phyloP scores from a whole-genome alignment of 176 grass and related monocot species.

The Oryza meridionalis region DNA sequence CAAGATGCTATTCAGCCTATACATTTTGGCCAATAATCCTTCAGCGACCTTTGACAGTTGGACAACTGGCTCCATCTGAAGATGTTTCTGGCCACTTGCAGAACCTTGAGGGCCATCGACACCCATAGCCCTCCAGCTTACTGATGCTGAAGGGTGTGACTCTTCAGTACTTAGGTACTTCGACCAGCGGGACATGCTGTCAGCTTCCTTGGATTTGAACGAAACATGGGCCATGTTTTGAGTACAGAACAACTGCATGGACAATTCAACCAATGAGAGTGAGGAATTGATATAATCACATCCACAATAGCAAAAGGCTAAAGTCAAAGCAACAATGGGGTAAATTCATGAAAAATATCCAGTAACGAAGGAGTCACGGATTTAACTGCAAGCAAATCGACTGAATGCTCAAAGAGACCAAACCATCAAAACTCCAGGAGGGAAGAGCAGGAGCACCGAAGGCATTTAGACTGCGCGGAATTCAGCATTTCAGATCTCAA shows the following conservation, averaged over 20 bases:
- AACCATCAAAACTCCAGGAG: not conserved
- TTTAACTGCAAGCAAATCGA: not conserved
- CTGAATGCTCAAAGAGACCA: not conserved
- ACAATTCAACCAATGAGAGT: not conserved
- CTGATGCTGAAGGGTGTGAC: slow-evolving; percentile 56
- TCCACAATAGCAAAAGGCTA: not conserved
- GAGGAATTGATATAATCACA: not conserved
- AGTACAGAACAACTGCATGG: slow-evolving; percentile 33
- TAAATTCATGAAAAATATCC: not conserved
- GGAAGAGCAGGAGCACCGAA: not conserved
- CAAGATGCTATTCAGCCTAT: slow-evolving; percentile 66
- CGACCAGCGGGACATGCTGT: slow-evolving; percentile 72
- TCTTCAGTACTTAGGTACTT: slow-evolving; percentile 79
- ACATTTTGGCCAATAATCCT: slow-evolving; percentile 90
- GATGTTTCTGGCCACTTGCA: slow-evolving; percentile 47
- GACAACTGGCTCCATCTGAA: slow-evolving; percentile 89
- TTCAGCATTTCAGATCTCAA: not conserved
- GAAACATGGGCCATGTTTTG: slow-evolving; percentile 65
- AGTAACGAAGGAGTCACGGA: not conserved
- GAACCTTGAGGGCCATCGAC: slow-evolving; percentile 54
- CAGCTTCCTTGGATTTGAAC: slow-evolving; percentile 76
- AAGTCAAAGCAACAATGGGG: not conserved
- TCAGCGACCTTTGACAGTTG: slow-evolving; percentile 85
- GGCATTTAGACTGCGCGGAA: not conserved
- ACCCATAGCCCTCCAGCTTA: slow-evolving; percentile 65